Percentiles rank a stretch among this genome's conserved stretches.
phyloP scores from a whole-genome alignment of 2,329 filamentous ascomycete species.

The Phaeophleospora eucalypticola region DNA sequence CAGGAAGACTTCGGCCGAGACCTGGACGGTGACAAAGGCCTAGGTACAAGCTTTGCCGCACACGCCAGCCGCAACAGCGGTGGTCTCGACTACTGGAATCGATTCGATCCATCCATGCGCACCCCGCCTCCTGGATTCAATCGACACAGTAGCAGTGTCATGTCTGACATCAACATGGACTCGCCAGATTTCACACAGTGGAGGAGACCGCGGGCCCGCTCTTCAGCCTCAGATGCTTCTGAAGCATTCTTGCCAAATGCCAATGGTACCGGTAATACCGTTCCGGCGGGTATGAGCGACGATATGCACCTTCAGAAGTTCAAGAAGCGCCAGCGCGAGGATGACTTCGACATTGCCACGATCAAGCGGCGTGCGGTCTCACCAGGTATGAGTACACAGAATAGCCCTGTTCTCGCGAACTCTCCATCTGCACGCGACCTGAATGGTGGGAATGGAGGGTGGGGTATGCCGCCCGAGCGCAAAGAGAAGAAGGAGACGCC shows the following conservation, averaged over 20 bases:
- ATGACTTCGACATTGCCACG: slow-evolving; percentile 80
- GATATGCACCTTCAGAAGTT: slow-evolving; percentile 34
- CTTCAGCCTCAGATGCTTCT: slow-evolving; percentile 30
- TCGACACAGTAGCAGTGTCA: slow-evolving; percentile 48
- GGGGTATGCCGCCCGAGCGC: slow-evolving; percentile 58
- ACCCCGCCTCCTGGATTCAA: slow-evolving; percentile 60
- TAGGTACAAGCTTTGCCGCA: slow-evolving; percentile 68
- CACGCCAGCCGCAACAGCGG: slow-evolving; percentile 69
- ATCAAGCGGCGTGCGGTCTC: slow-evolving; percentile 92
- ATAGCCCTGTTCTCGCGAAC: slow-evolving; percentile 77
- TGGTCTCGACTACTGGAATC: slow-evolving; percentile 73
- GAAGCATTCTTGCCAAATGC: slow-evolving; percentile 25
- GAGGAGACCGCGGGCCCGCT: slow-evolving; percentile 30
- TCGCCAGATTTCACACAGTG: slow-evolving; percentile 47
- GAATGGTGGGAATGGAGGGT: slow-evolving; percentile 61
- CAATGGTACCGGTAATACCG: slow-evolving; percentile 10
- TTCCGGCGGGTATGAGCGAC: slow-evolving; percentile 26
- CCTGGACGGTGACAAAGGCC: slow-evolving; percentile 34
- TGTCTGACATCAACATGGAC: slow-evolving; percentile 68
- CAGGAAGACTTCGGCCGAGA: slow-evolving; percentile 70
- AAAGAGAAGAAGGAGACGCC: slow-evolving; percentile 34
- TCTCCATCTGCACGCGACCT: slow-evolving; percentile 71
- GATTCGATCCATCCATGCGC: slow-evolving; percentile 62
- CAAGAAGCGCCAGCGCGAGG: slow-evolving; percentile 83
- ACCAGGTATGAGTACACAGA: slow-evolving; percentile 84